These are phyloP conservation scores for Penicillium soppii DNA, from an alignment of 495 filamentous ascomycete species.

Conservation along the genomic window DNA sequence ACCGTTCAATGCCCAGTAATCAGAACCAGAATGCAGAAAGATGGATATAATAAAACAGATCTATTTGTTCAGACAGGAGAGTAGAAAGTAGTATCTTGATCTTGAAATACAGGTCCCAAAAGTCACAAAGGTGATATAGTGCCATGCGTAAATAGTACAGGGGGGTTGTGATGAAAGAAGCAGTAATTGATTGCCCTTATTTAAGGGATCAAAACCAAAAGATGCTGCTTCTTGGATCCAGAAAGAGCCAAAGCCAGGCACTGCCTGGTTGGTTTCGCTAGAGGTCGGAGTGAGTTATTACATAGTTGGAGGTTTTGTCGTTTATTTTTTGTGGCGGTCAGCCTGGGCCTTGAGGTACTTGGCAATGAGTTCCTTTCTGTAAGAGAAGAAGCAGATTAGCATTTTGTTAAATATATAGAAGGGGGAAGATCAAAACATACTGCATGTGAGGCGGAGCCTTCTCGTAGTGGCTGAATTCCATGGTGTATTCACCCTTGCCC, in stretches of 20 bases:
- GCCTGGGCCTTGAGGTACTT: slow-evolving; percentile 85
- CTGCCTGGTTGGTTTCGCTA: slow-evolving; percentile 5
- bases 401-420: neutral
- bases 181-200: neutral
- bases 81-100: slow-evolving; percentile 25
- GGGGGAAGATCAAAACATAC: slow-evolving; percentile 49
- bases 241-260: slow-evolving; percentile 7
- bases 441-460: slow-evolving; percentile 86
- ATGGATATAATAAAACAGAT: slow-evolving; percentile 2
- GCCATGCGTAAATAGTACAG: slow-evolving; percentile 25
- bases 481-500: slow-evolving; percentile 97
- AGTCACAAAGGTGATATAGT: slow-evolving; percentile 21
- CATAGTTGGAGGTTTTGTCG: slow-evolving; percentile 13
- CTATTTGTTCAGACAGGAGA: slow-evolving; percentile 35
- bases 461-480: slow-evolving; percentile 98
- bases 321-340: slow-evolving; percentile 68
- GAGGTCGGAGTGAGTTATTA: slow-evolving; percentile 17
- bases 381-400: slow-evolving; percentile 14
- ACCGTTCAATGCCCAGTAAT: too few species aligned
- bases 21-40: too few species aligned
- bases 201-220: neutral
- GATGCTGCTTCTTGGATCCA: slow-evolving; percentile 6
- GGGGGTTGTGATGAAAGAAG: slow-evolving; percentile 7
- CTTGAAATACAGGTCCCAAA: slow-evolving; percentile 30
- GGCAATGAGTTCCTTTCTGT: slow-evolving; percentile 80